phyloP scores from a whole-genome alignment of 805 yeast genomes.

The Scheffersomyces coipomensis region DNA sequence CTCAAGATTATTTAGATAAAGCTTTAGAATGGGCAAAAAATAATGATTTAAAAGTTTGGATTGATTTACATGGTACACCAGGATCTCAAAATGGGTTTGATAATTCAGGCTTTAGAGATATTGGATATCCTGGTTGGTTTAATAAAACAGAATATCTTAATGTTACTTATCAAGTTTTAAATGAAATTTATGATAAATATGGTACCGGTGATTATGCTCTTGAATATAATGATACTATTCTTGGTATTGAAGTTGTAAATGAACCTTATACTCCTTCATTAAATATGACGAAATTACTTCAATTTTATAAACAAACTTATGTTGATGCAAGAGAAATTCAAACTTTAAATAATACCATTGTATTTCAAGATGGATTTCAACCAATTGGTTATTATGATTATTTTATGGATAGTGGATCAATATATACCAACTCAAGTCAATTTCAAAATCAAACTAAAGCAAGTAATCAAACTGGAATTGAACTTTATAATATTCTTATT shows the following conservation, averaged over 20 bases:
- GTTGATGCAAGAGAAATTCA: conserved; percentile 29
- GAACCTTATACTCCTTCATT: conserved; percentile 34
- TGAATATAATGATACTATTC: conserved; percentile 27
- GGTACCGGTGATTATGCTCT: conserved; percentile 24
- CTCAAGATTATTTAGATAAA: conserved; percentile 58
- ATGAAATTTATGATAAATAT: conserved; percentile 31
- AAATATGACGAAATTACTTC: conserved; percentile 17
- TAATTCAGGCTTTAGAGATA: conserved; percentile 66
- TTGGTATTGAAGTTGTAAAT: conserved; percentile 40
- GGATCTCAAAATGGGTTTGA: conserved; percentile 89
- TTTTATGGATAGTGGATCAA: conserved; percentile 22
- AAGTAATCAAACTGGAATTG: conserved; percentile 8
- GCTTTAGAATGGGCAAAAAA: conserved; percentile 68
- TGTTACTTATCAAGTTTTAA: conserved; percentile 30
- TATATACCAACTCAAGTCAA: conserved; percentile 9
- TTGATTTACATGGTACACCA: conserved; percentile 80
- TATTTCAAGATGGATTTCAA: conserved; percentile 68
- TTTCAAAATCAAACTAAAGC: conserved; percentile 3
- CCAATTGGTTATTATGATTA: conserved; percentile 54
- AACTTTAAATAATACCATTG: conserved; percentile 39
- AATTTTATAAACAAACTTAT: conserved; percentile 30
- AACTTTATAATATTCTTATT: conserved; percentile 32
- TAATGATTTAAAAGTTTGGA: conserved; percentile 62
- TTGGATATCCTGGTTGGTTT: conserved; percentile 36
- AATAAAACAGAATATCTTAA: conserved; percentile 24